phyloP scores from a whole-genome alignment of 805 yeast genomes.

The Clavispora carvajalis region DNA sequence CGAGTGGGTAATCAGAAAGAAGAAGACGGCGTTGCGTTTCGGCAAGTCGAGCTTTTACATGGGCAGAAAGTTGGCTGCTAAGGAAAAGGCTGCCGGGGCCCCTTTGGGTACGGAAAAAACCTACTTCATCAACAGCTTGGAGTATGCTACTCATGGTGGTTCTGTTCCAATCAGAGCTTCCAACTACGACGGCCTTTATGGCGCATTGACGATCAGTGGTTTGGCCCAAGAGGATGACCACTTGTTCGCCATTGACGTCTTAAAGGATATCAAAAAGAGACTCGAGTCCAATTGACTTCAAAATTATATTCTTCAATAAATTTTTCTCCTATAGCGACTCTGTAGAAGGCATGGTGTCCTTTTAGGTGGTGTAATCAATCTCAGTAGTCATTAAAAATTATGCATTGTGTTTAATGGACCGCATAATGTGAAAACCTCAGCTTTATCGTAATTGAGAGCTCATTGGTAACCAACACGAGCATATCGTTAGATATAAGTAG shows the following conservation, averaged over 20 bases:
- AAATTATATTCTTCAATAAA: too few species aligned
- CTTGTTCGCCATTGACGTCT: slow-evolving; percentile 36
- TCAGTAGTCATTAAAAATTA: too few species aligned
- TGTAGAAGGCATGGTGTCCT: too few species aligned
- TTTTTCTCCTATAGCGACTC: too few species aligned
- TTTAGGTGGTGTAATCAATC: too few species aligned
- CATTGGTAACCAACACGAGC: too few species aligned
- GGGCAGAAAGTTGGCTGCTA: slow-evolving; percentile 38
- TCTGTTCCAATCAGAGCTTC: slow-evolving; percentile 44
- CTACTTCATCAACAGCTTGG: slow-evolving; percentile 34
- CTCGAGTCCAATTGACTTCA: neutral
- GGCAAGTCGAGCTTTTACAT: slow-evolving; percentile 44
- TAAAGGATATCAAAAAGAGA: slow-evolving; percentile 11
- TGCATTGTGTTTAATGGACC: too few species aligned
- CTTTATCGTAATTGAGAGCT: too few species aligned
- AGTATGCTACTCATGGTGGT: slow-evolving; percentile 54
- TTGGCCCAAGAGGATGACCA: slow-evolving; percentile 54
- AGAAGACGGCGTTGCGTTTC: slow-evolving; percentile 43
- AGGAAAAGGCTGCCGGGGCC: slow-evolving; percentile 16
- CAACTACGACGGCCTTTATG: slow-evolving; percentile 35
- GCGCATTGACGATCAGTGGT: slow-evolving; percentile 52
- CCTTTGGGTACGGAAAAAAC: slow-evolving; percentile 29
- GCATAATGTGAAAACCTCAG: too few species aligned
- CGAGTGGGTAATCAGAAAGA: slow-evolving; percentile 47
- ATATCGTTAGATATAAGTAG: too few species aligned